Percentiles rank a stretch among this genome's conserved stretches.
These are phyloP conservation scores for Phytophthora crassamura DNA, from an alignment of 352 stramenopile genomes.

Conservation along the genomic window DNA sequence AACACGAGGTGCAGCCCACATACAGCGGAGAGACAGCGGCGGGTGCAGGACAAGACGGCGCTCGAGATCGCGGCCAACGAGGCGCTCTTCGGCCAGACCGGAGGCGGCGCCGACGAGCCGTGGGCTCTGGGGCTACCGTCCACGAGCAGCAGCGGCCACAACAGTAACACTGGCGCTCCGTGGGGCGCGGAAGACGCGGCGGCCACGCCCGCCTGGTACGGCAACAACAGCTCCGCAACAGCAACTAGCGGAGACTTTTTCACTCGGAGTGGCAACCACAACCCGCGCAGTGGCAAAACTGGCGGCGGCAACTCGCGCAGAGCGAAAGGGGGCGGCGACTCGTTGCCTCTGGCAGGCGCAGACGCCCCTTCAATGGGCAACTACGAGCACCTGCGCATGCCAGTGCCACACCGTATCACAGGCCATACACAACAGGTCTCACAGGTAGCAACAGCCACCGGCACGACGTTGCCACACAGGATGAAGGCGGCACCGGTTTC, in stretches of 20 bases:
- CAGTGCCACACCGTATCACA: slow-evolving; percentile 33
- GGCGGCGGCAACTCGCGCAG: slow-evolving; percentile 16
- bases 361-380: slow-evolving; percentile 52
- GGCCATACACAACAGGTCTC: slow-evolving; percentile 18
- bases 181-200: slow-evolving; percentile 1
- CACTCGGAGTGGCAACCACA: slow-evolving; percentile 21
- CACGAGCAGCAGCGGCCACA: slow-evolving; percentile 19
- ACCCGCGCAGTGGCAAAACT: slow-evolving; percentile 24
- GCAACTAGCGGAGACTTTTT: slow-evolving; percentile 16
- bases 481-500: slow-evolving; percentile 19
- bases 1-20: slow-evolving; percentile 21
- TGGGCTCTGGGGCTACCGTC: slow-evolving; percentile 29
- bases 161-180: slow-evolving; percentile 10
- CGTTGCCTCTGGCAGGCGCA: slow-evolving; percentile 5
- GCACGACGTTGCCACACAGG: slow-evolving; percentile 25
- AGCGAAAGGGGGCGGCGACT: slow-evolving; percentile 18
- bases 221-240: slow-evolving; percentile 2
- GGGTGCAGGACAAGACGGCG: slow-evolving; percentile 42
- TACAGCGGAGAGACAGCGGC: slow-evolving; percentile 5
- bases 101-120: slow-evolving; percentile 41
- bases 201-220: background rate
- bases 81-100: slow-evolving; percentile 46
- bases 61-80: slow-evolving; percentile 49
- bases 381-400: slow-evolving; percentile 70
- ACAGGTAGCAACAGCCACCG: slow-evolving; percentile 17